Evolutionary conservation across 2,329 filamentous ascomycete species (phyloP).

Genomic region (Talaromyces piceae): DNA sequence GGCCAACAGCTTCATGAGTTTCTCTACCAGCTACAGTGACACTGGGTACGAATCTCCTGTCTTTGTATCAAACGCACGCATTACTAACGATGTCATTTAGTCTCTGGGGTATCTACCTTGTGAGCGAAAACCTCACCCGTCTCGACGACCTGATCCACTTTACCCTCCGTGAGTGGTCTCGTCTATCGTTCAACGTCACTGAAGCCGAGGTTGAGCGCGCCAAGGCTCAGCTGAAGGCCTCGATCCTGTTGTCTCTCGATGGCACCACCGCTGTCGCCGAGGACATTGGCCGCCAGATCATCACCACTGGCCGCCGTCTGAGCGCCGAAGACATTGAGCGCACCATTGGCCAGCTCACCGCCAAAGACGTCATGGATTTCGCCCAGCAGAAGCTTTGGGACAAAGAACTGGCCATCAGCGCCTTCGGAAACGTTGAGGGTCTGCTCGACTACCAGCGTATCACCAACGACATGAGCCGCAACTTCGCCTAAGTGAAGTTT

Average conservation of each 20-base stretch:
- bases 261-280: slow-evolving; percentile 95
- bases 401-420: slow-evolving; percentile 88
- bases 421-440: slow-evolving; percentile 88
- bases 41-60: slow-evolving; percentile 68
- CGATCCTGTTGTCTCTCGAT: slow-evolving; percentile 91
- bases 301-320: slow-evolving; percentile 92
- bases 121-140: slow-evolving; percentile 77
- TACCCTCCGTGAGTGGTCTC: slow-evolving; percentile 95
- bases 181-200: slow-evolving; percentile 79
- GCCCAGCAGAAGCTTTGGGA: slow-evolving; percentile 95
- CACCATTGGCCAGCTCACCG: slow-evolving; percentile 77
- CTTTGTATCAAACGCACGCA: not conserved
- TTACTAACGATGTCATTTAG: slow-evolving; percentile 41
- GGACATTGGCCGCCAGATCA: slow-evolving; percentile 96
- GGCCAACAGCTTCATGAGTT: slow-evolving; percentile 99
- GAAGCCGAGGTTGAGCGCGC: slow-evolving; percentile 93
- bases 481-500: slow-evolving; percentile 35
- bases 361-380: slow-evolving; percentile 96
- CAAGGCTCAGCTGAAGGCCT: slow-evolving; percentile 98
- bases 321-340: slow-evolving; percentile 90
- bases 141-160: slow-evolving; percentile 98
- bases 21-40: slow-evolving; percentile 98
- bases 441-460: slow-evolving; percentile 47
- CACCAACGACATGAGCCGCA: slow-evolving; percentile 81
- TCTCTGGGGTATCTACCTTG: slow-evolving; percentile 99